phyloP scores from a whole-genome alignment of 345 rosid genomes.

The Dimocarpus longan region DNA sequence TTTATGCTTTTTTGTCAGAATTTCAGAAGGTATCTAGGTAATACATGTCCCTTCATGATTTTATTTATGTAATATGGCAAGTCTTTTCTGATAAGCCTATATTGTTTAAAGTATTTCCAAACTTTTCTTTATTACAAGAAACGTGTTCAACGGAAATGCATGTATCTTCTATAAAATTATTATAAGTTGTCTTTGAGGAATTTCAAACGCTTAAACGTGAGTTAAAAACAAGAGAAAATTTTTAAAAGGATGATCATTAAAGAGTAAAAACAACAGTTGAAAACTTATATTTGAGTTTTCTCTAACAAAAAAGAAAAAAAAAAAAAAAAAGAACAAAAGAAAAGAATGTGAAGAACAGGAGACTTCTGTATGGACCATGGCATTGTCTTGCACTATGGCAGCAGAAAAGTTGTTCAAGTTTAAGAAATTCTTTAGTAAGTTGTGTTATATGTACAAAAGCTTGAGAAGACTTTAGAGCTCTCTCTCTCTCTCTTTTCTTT shows the following conservation, averaged over 20 bases:
- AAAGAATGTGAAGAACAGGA: no score
- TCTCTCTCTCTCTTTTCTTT: no score
- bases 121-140: neutral
- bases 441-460: neutral
- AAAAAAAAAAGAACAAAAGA: no score
- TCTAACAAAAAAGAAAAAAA: no score
- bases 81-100: neutral
- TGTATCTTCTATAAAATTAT: neutral
- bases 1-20: constrained; percentile 61
- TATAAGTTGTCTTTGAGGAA: neutral
- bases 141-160: neutral
- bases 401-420: neutral
- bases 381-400: neutral
- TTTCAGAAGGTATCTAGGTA: constrained; percentile 94
- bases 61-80: constrained; percentile 3
- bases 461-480: no score
- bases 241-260: neutral
- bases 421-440: neutral
- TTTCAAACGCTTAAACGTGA: neutral
- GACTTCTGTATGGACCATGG: neutral
- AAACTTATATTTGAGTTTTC: no score
- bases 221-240: neutral
- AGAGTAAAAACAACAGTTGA: no score
- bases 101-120: neutral
- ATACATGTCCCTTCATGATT: constrained; percentile 9